Evolutionary conservation across 305 asterid genomes (phyloP).

Genomic region (Fraxinus nigra): DNA sequence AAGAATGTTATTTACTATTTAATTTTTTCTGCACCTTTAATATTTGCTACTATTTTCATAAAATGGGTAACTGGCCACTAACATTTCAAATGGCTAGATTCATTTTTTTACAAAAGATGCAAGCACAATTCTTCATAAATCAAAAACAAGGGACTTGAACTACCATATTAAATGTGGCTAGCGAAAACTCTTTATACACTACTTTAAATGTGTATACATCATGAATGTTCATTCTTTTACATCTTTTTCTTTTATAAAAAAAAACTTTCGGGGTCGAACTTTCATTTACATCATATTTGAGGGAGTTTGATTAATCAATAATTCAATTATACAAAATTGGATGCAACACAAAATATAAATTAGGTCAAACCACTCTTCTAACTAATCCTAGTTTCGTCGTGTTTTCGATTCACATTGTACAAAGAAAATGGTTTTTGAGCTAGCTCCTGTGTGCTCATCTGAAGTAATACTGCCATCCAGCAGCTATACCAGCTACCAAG

Average conservation of each 20-base stretch:
- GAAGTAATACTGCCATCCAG: conserved; percentile 69
- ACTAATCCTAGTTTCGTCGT: conserved; percentile 19
- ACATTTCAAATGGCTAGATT: too few relatives aligned
- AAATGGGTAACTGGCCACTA: neutral
- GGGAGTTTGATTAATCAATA: neutral
- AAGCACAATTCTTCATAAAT: neutral
- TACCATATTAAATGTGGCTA: too few relatives aligned
- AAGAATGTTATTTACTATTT: neutral
- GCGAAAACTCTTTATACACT: neutral
- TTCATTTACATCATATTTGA: neutral
- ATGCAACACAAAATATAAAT: conserved; percentile 18
- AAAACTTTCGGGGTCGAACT: neutral
- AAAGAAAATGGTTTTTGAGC: conserved; percentile 22
- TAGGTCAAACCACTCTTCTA: conserved; percentile 6
- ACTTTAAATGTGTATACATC: neutral
- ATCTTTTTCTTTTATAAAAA: too few relatives aligned
- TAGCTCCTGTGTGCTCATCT: conserved; percentile 36
- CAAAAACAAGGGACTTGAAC: neutral
- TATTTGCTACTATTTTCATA: neutral
- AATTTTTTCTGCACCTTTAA: neutral
- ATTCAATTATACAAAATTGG: conserved; percentile 26
- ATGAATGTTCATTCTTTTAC: too few relatives aligned
- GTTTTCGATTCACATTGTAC: conserved; percentile 29
- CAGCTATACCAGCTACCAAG: conserved; percentile 62
- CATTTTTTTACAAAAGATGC: neutral